Evolutionary conservation across 106 monocot species (phyloP).

Genomic region (Chionographis japonica): DNA sequence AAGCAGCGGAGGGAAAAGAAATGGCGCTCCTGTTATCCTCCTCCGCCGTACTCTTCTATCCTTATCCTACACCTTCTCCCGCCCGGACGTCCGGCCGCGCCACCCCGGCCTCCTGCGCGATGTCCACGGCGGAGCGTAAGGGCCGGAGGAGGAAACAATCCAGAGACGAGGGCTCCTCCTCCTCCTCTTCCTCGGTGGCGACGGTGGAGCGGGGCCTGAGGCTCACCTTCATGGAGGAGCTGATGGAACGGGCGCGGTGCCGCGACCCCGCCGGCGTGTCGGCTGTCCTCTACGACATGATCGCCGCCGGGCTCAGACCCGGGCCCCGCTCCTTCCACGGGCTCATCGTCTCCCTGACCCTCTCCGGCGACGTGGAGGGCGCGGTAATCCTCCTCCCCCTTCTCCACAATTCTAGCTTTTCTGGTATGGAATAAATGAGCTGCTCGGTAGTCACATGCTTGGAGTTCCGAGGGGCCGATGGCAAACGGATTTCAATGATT

Average conservation of each 20-base stretch:
- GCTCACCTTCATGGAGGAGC: constrained; percentile 84
- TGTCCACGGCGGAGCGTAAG: constrained; percentile 12
- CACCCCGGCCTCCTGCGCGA: constrained; percentile 1
- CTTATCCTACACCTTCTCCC: not conserved
- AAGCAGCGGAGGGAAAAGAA: no score
- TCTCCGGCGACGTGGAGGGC: constrained; percentile 72
- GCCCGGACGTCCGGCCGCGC: not conserved
- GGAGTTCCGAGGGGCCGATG: no score
- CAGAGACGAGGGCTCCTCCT: constrained; percentile 20
- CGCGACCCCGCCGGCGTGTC: constrained; percentile 54
- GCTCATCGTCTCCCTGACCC: constrained; percentile 64
- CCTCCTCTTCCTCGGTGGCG: constrained; percentile 28
- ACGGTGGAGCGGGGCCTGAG: constrained; percentile 60
- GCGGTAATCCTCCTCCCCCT: constrained; percentile 39
- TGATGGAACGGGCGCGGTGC: constrained; percentile 59
- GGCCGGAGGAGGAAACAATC: constrained; percentile 27
- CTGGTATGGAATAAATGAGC: no score
- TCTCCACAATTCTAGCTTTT: no score
- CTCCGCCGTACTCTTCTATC: not conserved
- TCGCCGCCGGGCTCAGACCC: constrained; percentile 80
- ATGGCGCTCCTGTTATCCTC: constrained; percentile 12
- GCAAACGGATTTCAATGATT: no score
- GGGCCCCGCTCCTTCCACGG: constrained; percentile 90
- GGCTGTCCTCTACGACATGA: constrained; percentile 81
- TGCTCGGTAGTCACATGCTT: no score